A percentile compares a stretch with the other conserved stretches of the same genome.
These are phyloP conservation scores for Krasilnikovozyma curviuscula DNA, from an alignment of 768 basidiomycete species.

Conservation along the genomic window DNA sequence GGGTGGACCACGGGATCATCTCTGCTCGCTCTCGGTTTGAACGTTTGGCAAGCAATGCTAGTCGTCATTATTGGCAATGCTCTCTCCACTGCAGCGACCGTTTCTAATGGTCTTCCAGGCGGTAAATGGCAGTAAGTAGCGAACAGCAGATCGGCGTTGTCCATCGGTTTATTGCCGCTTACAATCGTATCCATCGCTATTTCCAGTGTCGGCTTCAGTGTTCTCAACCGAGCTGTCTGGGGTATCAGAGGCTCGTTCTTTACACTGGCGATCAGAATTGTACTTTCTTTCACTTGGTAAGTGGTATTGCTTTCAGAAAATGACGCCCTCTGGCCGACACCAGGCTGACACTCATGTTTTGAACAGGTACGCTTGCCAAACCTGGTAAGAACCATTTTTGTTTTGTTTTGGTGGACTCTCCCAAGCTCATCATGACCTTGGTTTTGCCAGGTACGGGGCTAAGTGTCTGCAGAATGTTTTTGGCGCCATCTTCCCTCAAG, in stretches of 20 bases:
- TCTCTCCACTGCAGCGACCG: conserved; percentile 12
- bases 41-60: conserved; percentile 16
- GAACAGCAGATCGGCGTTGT: no score
- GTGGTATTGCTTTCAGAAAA: neutral
- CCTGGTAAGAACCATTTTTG: no score
- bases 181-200: neutral
- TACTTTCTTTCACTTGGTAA: conserved; percentile 12
- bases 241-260: conserved; percentile 16
- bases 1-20: conserved; percentile 19
- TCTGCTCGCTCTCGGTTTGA: conserved; percentile 16
- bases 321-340: neutral
- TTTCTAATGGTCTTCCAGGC: conserved; percentile 14
- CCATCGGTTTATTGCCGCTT: neutral
- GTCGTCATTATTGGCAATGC: conserved; percentile 14
- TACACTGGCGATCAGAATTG: conserved; percentile 12
- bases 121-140: no score
- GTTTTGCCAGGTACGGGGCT: conserved; percentile 13
- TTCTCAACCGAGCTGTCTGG: conserved; percentile 12
- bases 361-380: conserved; percentile 7
- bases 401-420: no score
- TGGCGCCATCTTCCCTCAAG: conserved; percentile 4
- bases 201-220: neutral
- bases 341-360: neutral
- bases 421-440: no score
- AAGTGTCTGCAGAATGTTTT: conserved; percentile 14